Base-by-base conservation (phyloP, 2,329 filamentous ascomycete species). In the Penicillium sp. region DNA sequence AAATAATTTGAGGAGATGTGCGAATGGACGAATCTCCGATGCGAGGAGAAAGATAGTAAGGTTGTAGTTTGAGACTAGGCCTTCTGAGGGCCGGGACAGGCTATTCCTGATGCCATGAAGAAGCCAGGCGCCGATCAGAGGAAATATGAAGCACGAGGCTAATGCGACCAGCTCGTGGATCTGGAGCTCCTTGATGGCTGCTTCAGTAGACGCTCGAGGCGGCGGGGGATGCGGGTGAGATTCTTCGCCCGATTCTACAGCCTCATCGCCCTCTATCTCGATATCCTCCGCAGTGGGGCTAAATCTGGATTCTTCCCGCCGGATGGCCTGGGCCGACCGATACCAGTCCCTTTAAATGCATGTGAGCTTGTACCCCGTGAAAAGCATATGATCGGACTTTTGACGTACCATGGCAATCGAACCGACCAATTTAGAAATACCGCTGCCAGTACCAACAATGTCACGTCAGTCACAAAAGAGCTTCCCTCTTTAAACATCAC, bases 401-500 rank as follows among this genome's bases (percentile, higher is more conserved):
- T 52, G 19, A 52, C 83, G 71, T 79, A 93, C 93, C 93, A 98
- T 65, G 93, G 93, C 64, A 95, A 81, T 55, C 91, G 88, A 44
- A 97, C 89, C 49, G 90, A 93, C 91, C 92, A 97, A 71, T 96
- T 93, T 60, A 98, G 79, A 68, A 97, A 96, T 45, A 97, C 83
- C 4, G 89, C 90, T 2, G 90, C 90, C 59, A 98, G 75, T 3
- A 84, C 86, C 31, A 98, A 77, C 33, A 98, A 80, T 66, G 95
- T 88, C 27, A 96, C 76, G 74, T 98, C 93, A 0, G 92, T 96
- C 54, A 93, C 86, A 59, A 97, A 82, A 1, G 88, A 85, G 65
- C 88, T 89, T 13, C 93, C 93, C 76, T 96, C 90, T 59, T 90
- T 84, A 71, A 96, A 96, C 55, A 97, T 79, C 49, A 96, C 76